Evolutionary conservation across 768 basidiomycete genomes (phyloP).

Genomic region (Rhizopogon vinicolor): DNA sequence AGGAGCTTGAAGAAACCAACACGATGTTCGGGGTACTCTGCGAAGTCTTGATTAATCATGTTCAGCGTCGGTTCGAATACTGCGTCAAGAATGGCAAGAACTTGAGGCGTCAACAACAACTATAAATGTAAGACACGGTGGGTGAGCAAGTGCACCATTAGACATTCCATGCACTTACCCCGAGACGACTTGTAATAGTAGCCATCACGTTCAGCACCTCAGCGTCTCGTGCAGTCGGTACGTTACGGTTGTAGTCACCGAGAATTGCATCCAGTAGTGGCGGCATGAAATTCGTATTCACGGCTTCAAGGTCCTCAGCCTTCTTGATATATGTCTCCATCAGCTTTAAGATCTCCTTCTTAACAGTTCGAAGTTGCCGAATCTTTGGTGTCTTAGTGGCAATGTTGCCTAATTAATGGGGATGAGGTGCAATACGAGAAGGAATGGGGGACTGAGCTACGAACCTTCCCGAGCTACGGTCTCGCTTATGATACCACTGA

Average conservation of each 20-base stretch:
- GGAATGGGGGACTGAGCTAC: slow-evolving; percentile 9
- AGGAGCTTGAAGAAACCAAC: slow-evolving; percentile 96
- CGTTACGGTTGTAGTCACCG: slow-evolving; percentile 95
- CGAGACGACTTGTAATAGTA: slow-evolving; percentile 84
- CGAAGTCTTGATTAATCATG: slow-evolving; percentile 99
- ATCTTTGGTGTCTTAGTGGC: slow-evolving; percentile 98
- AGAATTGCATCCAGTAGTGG: slow-evolving; percentile 94
- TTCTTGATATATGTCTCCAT: slow-evolving; percentile 98
- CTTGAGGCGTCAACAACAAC: slow-evolving; percentile 87
- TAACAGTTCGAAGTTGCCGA: slow-evolving; percentile 89
- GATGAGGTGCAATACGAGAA: slow-evolving; percentile 1
- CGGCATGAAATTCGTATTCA: slow-evolving; percentile 90
- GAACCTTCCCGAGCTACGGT: slow-evolving; percentile 82
- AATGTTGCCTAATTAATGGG: slow-evolving; percentile 56
- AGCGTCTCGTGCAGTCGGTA: slow-evolving; percentile 89
- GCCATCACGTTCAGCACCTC: slow-evolving; percentile 98
- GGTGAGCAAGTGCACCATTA: slow-evolving; percentile 4
- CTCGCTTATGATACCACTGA: slow-evolving; percentile 93
- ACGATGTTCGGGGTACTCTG: slow-evolving; percentile 98
- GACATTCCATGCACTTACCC: slow-evolving; percentile 48
- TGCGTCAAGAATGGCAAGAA: slow-evolving; percentile 91
- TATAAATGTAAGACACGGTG: slow-evolving; percentile 25
- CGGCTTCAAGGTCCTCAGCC: slow-evolving; percentile 92
- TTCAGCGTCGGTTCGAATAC: slow-evolving; percentile 95
- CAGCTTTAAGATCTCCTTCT: slow-evolving; percentile 95